Conservation (phyloP, 2,329 filamentous ascomycete species). For the Diaporthe humulicola region DNA sequence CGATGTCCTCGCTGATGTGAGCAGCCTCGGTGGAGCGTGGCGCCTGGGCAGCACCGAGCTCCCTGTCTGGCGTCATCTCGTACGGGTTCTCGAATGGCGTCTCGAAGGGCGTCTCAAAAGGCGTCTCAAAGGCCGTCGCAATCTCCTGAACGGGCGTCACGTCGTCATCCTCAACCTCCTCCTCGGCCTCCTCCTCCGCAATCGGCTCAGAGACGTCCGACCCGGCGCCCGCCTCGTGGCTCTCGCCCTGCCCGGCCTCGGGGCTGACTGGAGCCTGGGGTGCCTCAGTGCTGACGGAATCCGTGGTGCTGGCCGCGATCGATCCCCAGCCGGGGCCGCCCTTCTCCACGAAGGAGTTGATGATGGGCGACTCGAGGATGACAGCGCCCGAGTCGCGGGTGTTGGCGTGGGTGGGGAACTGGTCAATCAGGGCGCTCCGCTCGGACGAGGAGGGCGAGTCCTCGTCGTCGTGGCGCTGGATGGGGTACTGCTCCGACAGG, state of each 20-base stretch:
- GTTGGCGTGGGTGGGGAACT: background rate
- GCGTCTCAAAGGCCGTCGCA: slow-evolving; percentile 3
- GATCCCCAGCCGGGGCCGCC: slow-evolving; percentile 12
- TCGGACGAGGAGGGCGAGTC: background rate
- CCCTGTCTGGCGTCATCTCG: slow-evolving; percentile 2
- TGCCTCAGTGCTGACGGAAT: background rate
- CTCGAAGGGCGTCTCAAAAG: slow-evolving; percentile 28
- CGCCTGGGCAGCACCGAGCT: background rate
- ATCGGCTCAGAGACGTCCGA: background rate
- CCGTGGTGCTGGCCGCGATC: background rate
- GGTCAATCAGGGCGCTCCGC: background rate
- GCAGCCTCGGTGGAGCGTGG: background rate
- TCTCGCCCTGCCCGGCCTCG: background rate
- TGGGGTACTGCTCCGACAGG: slow-evolving; percentile 1
- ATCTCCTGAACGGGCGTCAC: background rate
- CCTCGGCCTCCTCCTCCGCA: background rate
- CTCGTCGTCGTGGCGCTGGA: slow-evolving; percentile 14
- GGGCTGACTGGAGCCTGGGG: background rate
- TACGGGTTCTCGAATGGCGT: slow-evolving; percentile 8
- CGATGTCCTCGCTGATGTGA: background rate
- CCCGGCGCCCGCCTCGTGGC: background rate
- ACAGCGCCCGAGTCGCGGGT: slow-evolving; percentile 26
- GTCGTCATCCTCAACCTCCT: slow-evolving; percentile 3
- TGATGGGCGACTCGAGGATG: slow-evolving; percentile 27
- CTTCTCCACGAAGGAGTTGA: slow-evolving; percentile 16